Evolutionary conservation across 805 yeast genomes (phyloP), one percentile per base, ranked within the genome.

Genomic region (Ogataea nakhonphanomensis): DNA sequence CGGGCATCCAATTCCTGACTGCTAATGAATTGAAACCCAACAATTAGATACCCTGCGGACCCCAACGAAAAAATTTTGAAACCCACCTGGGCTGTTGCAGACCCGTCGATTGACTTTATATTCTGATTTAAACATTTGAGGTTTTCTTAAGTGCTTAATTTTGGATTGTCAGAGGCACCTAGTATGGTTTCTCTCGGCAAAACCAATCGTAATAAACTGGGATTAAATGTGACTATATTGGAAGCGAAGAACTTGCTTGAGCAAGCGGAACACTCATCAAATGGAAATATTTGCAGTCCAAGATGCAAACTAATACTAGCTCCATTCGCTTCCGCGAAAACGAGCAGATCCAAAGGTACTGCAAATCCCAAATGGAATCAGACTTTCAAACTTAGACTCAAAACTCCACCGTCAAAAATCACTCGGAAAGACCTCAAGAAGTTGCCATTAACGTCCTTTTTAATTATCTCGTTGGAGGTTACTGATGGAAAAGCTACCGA

Each of bases 401-500:
- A 39, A 15, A 35, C 30, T 11, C 57, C 55, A 11, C 55, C 57
- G 5, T 25, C 31, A 7, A 36, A 28, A 4, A 7, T 39, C 12
- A 25, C 24, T n/a, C 26, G 35, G 4, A 35, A 35, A n/a, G 28
- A 39, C n/a, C 31, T 29, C 8, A 28, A 34, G 26, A 44, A 41
- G 11, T 27, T 37, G 7, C 42, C 47, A 4, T 17, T 32, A 4
- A 48, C 35, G 25, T 45, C 57, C 0, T 53, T 40, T 25, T 12
- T 53, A 14, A 41, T 53, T 1, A 27, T 57, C 5, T 23, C 37
- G 1, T 14, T 53, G 2, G 33, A 45, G 8, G 35, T 57, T 5
- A 46, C 48, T 44, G 59, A 55, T 39, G 46, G 44, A 25, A 56
- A 49, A 33, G 46, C 50, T 25, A 36, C 47, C 5, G 44, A 45